Conservation (phyloP, 108 stramenopile genomes). For the Chaetoceros muelleri region DNA sequence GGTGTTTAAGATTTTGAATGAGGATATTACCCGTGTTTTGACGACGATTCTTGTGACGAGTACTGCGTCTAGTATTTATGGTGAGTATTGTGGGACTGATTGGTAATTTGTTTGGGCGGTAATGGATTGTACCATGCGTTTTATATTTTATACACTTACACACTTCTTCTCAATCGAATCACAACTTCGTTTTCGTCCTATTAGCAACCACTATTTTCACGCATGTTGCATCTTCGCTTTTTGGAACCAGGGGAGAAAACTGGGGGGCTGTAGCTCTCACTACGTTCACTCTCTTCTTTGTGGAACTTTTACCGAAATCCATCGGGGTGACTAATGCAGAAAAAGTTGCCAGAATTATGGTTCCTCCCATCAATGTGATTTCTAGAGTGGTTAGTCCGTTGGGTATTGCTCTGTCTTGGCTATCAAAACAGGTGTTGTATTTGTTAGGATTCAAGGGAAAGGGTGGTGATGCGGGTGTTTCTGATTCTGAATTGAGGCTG, state of each 20-base stretch:
- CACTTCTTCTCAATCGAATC: too few relatives aligned
- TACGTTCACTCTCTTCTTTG: slow-evolving; percentile 87
- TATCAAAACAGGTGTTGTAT: slow-evolving; percentile 71
- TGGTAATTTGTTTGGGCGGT: neutral
- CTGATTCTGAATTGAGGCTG: slow-evolving; percentile 87
- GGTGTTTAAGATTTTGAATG: slow-evolving; percentile 80
- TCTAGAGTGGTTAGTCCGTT: slow-evolving; percentile 76
- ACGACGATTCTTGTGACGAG: slow-evolving; percentile 90
- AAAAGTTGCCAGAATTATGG: slow-evolving; percentile 81
- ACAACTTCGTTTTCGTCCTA: slow-evolving; percentile 6
- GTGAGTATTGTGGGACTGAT: slow-evolving; percentile 12
- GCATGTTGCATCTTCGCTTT: slow-evolving; percentile 65
- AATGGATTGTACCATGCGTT: too few relatives aligned
- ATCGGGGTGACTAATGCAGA: slow-evolving; percentile 94
- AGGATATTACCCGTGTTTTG: slow-evolving; percentile 91
- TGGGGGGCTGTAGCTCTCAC: slow-evolving; percentile 85
- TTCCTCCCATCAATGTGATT: slow-evolving; percentile 80
- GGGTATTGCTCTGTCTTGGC: slow-evolving; percentile 66
- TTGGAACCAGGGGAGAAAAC: slow-evolving; percentile 72
- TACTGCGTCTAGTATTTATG: slow-evolving; percentile 78
- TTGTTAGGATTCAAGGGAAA: slow-evolving; percentile 74
- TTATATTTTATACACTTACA: too few relatives aligned
- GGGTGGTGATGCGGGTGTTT: slow-evolving; percentile 57
- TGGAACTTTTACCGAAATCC: slow-evolving; percentile 90
- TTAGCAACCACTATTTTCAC: slow-evolving; percentile 82